Evolutionary conservation across 352 stramenopile species (phyloP).

Genomic region (Pythium coloratum): DNA sequence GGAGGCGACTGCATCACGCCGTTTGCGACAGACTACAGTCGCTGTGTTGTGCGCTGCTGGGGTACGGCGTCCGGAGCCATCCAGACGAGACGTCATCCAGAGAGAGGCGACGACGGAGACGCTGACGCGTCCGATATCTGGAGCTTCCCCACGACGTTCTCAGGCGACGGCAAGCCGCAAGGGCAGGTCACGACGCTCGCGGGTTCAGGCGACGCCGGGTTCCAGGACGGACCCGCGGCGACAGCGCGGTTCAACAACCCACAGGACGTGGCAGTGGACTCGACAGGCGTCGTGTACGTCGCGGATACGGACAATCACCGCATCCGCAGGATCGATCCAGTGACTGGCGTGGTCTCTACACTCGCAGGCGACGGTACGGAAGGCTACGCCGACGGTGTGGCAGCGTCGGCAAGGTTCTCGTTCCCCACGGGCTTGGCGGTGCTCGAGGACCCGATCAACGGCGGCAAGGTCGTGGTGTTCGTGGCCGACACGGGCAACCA

Average conservation of each 20-base stretch:
- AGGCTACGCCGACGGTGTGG: slow-evolving; percentile 48
- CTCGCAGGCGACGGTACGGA: slow-evolving; percentile 54
- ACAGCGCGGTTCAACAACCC: slow-evolving; percentile 89
- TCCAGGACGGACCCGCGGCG: slow-evolving; percentile 60
- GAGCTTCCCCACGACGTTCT: slow-evolving; percentile 45
- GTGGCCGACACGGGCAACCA: slow-evolving; percentile 86
- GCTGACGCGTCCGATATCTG: slow-evolving; percentile 66
- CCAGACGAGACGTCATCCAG: slow-evolving; percentile 32
- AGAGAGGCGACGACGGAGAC: slow-evolving; percentile 41
- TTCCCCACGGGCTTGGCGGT: slow-evolving; percentile 72
- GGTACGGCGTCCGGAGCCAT: slow-evolving; percentile 53
- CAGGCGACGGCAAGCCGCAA: slow-evolving; percentile 71
- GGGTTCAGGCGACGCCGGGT: slow-evolving; percentile 75
- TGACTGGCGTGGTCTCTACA: slow-evolving; percentile 45
- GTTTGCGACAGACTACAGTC: slow-evolving; percentile 83
- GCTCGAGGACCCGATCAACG: slow-evolving; percentile 36
- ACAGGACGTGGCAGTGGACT: slow-evolving; percentile 91
- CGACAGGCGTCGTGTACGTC: slow-evolving; percentile 92
- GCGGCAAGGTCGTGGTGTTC: slow-evolving; percentile 45
- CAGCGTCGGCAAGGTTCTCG: slow-evolving; percentile 52
- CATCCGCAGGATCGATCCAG: slow-evolving; percentile 81
- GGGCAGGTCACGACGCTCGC: slow-evolving; percentile 90
- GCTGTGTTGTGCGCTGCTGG: slow-evolving; percentile 92
- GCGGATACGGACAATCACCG: slow-evolving; percentile 94
- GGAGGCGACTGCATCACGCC: slow-evolving; percentile 78